Conservation (phyloP, 2,329 filamentous ascomycete genomes). For the Scortechinia acanthostroma region DNA sequence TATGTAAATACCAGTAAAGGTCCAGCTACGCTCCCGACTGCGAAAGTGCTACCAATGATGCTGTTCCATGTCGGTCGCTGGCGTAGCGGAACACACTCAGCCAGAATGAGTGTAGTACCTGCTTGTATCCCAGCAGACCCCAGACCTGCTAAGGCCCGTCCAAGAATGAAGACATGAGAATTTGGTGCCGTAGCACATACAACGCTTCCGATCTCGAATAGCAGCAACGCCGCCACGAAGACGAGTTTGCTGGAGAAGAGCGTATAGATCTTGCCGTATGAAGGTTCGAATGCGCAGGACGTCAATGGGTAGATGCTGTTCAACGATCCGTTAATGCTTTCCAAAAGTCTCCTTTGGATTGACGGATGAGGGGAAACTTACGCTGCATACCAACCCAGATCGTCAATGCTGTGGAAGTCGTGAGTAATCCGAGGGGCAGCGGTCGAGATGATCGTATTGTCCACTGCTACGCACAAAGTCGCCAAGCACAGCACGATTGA, state of each 20-base stretch:
- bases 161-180: constrained; percentile 9
- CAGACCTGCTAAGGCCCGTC: constrained; percentile 11
- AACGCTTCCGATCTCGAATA: constrained; percentile 9
- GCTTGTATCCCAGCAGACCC: constrained; percentile 9
- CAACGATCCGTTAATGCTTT: neutral
- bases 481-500: neutral
- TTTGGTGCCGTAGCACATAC: constrained; percentile 7
- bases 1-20: constrained; percentile 2
- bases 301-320: constrained; percentile 4
- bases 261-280: constrained; percentile 7
- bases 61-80: neutral
- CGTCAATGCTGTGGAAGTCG: constrained; percentile 9
- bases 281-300: constrained; percentile 4
- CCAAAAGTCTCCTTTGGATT: too few species aligned
- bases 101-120: constrained; percentile 3
- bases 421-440: constrained; percentile 10
- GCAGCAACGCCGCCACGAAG: constrained; percentile 5
- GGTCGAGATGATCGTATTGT: constrained; percentile 10
- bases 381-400: constrained; percentile 10
- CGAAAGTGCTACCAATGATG: neutral
- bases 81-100: neutral
- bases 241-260: constrained; percentile 7
- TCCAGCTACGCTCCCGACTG: neutral
- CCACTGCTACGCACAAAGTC: constrained; percentile 1
- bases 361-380: constrained; percentile 4